These are phyloP conservation scores for Litchi chinensis DNA, from an alignment of 345 rosid species.

Conservation along the genomic window DNA sequence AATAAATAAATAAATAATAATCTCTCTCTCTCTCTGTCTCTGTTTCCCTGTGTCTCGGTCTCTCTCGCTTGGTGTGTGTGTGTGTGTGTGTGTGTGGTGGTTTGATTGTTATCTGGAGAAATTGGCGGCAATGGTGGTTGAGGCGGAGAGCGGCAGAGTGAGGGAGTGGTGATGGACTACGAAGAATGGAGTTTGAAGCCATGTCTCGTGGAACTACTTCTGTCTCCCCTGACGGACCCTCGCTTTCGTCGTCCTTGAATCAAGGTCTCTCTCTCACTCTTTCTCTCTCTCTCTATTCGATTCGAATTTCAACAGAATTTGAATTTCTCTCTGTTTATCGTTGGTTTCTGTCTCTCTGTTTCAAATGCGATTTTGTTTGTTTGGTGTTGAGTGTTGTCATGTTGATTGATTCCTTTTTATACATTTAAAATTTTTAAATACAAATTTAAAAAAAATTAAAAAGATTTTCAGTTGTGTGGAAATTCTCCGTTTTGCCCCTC, in stretches of 20 bases:
- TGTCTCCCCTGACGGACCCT: constrained; percentile 48
- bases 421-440: not conserved
- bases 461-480: not conserved
- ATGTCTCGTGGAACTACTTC: constrained; percentile 45
- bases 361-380: constrained; percentile 11
- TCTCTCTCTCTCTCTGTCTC: constrained; percentile 26
- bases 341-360: not conserved
- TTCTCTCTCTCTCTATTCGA: not conserved
- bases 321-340: constrained; percentile 4
- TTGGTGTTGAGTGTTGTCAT: not conserved
- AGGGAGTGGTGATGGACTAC: constrained; percentile 45
- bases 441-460: not conserved
- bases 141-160: constrained; percentile 22
- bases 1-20: not conserved
- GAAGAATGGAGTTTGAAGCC: constrained; percentile 71
- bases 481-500: constrained; percentile 21
- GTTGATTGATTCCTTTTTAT: constrained; percentile 1
- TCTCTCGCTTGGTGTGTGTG: constrained; percentile 14
- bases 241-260: constrained; percentile 62
- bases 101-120: constrained; percentile 12
- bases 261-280: constrained; percentile 53
- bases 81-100: no score
- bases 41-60: constrained; percentile 9
- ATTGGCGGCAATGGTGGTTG: constrained; percentile 33
- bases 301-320: not conserved